Percentiles rank a stretch among this genome's conserved stretches.
phyloP scores from a whole-genome alignment of 2,329 filamentous ascomycete genomes.

The Ascochyta lentis region DNA sequence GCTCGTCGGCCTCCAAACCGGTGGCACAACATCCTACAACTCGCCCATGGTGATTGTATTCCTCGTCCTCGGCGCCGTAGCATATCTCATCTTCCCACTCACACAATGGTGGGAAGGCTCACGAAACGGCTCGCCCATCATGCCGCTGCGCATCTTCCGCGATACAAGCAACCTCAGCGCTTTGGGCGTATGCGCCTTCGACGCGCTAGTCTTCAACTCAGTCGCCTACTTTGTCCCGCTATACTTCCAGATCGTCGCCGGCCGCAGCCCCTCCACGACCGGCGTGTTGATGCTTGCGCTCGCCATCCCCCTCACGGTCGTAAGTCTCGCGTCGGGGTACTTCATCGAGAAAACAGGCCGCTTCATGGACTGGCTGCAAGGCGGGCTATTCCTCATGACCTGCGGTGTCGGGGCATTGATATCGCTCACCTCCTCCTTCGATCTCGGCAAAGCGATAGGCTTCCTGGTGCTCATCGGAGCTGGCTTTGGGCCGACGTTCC shows the following conservation, averaged over 20 bases:
- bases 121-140: constrained; percentile 68
- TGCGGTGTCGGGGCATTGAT: constrained; percentile 46
- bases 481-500: constrained; percentile 62
- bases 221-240: constrained; percentile 75
- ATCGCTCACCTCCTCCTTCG: constrained; percentile 19
- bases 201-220: constrained; percentile 68
- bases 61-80: constrained; percentile 56
- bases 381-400: constrained; percentile 42
- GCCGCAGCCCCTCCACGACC: constrained; percentile 64
- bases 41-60: constrained; percentile 59
- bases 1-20: constrained; percentile 61
- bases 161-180: constrained; percentile 63
- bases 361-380: constrained; percentile 48
- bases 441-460: constrained; percentile 49
- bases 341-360: constrained; percentile 54
- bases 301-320: constrained; percentile 53
- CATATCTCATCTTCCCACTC: constrained; percentile 60
- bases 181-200: constrained; percentile 57
- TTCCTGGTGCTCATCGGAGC: constrained; percentile 59
- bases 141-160: constrained; percentile 71
- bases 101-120: constrained; percentile 69
- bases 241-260: constrained; percentile 74
- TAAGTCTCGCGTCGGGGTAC: constrained; percentile 56
- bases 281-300: constrained; percentile 68
- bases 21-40: constrained; percentile 56